A percentile compares a stretch with the other conserved stretches of the same genome.
phyloP scores from a whole-genome alignment of 257 asterid species.

The Gentiana straminea region DNA sequence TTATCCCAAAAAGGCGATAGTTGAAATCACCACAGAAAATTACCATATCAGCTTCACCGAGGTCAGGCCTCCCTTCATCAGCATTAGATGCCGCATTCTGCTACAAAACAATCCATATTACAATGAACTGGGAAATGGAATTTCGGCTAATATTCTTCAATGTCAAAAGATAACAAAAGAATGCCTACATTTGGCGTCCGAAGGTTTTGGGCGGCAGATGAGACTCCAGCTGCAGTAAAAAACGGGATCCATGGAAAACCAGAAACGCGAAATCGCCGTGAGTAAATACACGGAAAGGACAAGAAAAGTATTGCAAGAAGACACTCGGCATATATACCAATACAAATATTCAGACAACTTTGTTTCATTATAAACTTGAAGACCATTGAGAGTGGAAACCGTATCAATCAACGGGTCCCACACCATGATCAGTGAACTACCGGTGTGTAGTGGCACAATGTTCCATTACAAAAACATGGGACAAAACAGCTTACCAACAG shows the following conservation, averaged over 20 bases:
- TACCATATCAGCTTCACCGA: conserved; percentile 89
- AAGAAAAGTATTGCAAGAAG: conserved; percentile 55
- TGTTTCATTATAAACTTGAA: too few relatives aligned
- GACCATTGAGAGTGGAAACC: too few relatives aligned
- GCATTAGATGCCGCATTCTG: conserved; percentile 41
- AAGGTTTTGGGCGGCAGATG: conserved; percentile 80
- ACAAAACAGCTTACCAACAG: conserved; percentile 78
- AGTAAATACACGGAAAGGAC: conserved; percentile 63
- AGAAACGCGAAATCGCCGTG: conserved; percentile 61
- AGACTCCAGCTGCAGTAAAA: conserved; percentile 84
- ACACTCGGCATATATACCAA: too few relatives aligned
- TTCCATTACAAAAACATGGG: conserved; percentile 11
- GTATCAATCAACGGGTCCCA: too few relatives aligned
- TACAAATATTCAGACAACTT: too few relatives aligned
- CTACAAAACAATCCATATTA: background rate
- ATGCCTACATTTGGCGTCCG: conserved; percentile 58
- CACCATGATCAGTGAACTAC: too few relatives aligned
- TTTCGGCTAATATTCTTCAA: too few relatives aligned
- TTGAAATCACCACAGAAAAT: conserved; percentile 82
- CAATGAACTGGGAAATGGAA: background rate
- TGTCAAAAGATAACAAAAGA: background rate
- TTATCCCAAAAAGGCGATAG: conserved; percentile 90
- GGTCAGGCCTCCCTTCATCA: conserved; percentile 74
- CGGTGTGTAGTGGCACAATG: too few relatives aligned
- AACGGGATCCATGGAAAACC: conserved; percentile 58